phyloP scores from a whole-genome alignment of 768 basidiomycete genomes.

The Kwoniella heveanensis region DNA sequence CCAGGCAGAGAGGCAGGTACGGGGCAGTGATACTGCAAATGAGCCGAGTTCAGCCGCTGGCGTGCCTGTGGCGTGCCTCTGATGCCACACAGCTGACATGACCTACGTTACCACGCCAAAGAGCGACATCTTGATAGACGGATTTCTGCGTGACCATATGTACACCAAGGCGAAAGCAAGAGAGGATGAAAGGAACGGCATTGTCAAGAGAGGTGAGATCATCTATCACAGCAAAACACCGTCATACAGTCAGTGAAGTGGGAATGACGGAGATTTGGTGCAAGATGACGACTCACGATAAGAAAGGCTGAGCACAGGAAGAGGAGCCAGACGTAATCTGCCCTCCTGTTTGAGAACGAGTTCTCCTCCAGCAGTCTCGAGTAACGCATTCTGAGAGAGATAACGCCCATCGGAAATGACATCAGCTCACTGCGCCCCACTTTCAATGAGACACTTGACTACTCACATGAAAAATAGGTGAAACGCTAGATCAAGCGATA shows the following conservation, averaged over 20 bases:
- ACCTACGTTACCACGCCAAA: constrained; percentile 80
- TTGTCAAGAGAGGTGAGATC: constrained; percentile 82
- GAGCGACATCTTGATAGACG: constrained; percentile 90
- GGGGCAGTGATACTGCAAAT: constrained; percentile 73
- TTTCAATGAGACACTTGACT: too few relatives aligned
- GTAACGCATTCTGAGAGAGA: constrained; percentile 98
- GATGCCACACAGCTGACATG: background rate
- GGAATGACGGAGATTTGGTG: constrained; percentile 1
- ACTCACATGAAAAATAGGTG: constrained; percentile 98
- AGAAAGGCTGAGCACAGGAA: constrained; percentile 80
- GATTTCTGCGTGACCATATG: constrained; percentile 93
- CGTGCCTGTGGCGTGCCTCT: too few relatives aligned
- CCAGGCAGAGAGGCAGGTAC: constrained; percentile 88
- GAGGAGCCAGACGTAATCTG: constrained; percentile 95
- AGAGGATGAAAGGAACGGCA: constrained; percentile 89
- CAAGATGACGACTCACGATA: constrained; percentile 63
- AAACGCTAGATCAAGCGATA: constrained; percentile 92
- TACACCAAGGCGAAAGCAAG: constrained; percentile 95
- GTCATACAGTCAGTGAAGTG: too few relatives aligned
- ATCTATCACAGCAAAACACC: constrained; percentile 58
- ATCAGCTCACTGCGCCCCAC: too few relatives aligned
- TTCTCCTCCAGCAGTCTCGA: constrained; percentile 96
- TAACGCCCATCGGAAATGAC: too few relatives aligned
- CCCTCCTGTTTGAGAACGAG: constrained; percentile 83
- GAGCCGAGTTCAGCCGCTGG: too few relatives aligned